Evolutionary conservation across 352 stramenopile species (phyloP), one percentile per base, ranked within the genome.

Genomic region (Thraustotheca clavata): DNA sequence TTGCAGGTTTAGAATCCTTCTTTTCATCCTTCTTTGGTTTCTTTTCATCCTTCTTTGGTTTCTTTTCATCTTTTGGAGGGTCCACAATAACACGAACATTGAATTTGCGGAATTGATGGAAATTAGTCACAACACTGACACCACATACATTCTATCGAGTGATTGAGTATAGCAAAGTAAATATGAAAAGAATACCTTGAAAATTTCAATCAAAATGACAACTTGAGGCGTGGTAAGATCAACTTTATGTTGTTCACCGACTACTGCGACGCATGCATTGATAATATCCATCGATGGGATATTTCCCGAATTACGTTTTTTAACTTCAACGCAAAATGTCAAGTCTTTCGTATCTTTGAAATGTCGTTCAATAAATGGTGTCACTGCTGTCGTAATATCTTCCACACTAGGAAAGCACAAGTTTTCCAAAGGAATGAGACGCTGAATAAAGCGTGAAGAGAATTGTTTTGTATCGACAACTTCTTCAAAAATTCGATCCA

Each of bases 41-140:
- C 38, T 52, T 62, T 6, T 48, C 27, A 24, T 49, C 34, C 9
- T n/a, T 48, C 1, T 52, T 52, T 4, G 65, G 59, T 46, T 59
- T 60, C 50, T 66, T 43, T 12, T 6, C 7, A 8, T 61, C 41
- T 24, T 59, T 40, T 38, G 77, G 79, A 11, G 81, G 79, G 0
- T 89, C 79, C 35, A 91, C 75, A 54, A 89, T 73, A 31, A 76
- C 86, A 31, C 82, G 82, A 60, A 89, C 79, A 62, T 89, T 91
- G 68, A 78, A 91, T 72, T 87, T 86, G 60, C 79, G 80, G 68
- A 74, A 83, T 46, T 79, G 73, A 67, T 89, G 76, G 61, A 88
- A 91, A 60, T 87, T 73, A 39, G 74, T 86, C 68, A 89, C 73
- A 29, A 91, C 60, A 43, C 82, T 91, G 33, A 88, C 70, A 4